phyloP scores from a whole-genome alignment of 768 basidiomycete genomes.

The Polyporus arcularius region DNA sequence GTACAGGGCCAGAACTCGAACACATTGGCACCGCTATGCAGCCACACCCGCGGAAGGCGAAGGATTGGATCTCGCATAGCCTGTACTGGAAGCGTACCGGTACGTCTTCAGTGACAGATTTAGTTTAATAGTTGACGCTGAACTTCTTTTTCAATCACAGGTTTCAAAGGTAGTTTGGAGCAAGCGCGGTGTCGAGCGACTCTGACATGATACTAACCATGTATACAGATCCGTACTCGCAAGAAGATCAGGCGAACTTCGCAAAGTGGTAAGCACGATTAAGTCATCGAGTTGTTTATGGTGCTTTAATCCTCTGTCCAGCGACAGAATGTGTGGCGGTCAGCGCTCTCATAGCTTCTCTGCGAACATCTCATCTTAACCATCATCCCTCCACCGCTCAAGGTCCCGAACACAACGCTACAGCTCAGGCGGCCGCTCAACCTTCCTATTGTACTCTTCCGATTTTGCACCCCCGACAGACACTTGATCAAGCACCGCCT shows the following conservation, averaged over 20 bases:
- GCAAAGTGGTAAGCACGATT: conserved; percentile 46
- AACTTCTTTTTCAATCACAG: conserved; percentile 29
- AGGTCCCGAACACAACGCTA: conserved; percentile 54
- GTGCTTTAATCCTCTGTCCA: conserved; percentile 21
- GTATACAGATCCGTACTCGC: conserved; percentile 54
- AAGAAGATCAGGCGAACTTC: conserved; percentile 57
- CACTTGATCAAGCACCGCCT: conserved; percentile 27
- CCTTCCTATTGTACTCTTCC: conserved; percentile 58
- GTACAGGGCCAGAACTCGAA: conserved; percentile 45
- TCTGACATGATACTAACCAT: neutral
- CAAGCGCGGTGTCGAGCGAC: neutral
- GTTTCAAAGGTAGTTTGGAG: conserved; percentile 49
- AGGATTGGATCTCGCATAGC: conserved; percentile 56
- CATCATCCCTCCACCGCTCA: neutral
- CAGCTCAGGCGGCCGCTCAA: conserved; percentile 38
- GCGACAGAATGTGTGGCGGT: conserved; percentile 57
- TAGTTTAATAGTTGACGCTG: too few relatives aligned
- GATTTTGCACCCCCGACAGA: conserved; percentile 47
- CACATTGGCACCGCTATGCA: conserved; percentile 46
- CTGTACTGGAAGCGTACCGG: conserved; percentile 63
- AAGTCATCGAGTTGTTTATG: too few relatives aligned
- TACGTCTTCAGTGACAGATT: conserved; percentile 25
- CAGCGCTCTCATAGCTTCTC: neutral
- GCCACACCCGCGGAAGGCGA: conserved; percentile 48
- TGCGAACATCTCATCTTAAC: neutral